These are phyloP conservation scores for Saturnispora sekii DNA, from an alignment of 805 yeast species.

Conservation along the genomic window DNA sequence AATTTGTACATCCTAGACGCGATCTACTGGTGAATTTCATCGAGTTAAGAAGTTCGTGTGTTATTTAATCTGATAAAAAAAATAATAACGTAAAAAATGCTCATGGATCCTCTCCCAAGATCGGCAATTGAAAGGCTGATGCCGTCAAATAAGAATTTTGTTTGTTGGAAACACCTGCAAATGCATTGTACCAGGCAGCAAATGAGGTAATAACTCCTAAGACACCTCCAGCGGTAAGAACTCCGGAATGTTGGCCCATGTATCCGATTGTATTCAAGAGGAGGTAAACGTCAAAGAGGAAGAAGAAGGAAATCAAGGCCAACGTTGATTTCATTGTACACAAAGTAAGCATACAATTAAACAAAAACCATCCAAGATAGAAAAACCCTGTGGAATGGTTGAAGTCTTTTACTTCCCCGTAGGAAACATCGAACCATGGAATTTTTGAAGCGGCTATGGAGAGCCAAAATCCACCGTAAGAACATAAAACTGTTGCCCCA, in stretches of 20 bases:
- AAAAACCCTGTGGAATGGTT: conserved; percentile 48
- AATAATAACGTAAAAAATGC: not conserved
- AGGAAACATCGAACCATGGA: conserved; percentile 48
- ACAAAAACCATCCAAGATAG: conserved; percentile 54
- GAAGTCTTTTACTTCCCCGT: conserved; percentile 35
- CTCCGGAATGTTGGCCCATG: conserved; percentile 33
- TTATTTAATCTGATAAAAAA: not conserved
- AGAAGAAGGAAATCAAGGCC: conserved; percentile 41
- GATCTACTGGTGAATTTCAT: conserved; percentile 22
- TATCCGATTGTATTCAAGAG: conserved; percentile 40
- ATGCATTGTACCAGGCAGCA: conserved; percentile 62
- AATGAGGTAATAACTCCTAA: conserved; percentile 51
- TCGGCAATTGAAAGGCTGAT: conserved; percentile 24
- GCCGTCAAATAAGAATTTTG: conserved; percentile 51
- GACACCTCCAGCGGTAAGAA: conserved; percentile 50
- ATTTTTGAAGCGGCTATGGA: conserved; percentile 54
- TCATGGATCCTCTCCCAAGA: conserved; percentile 12
- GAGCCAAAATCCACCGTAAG: conserved; percentile 72
- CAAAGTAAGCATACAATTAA: conserved; percentile 46
- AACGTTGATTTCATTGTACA: conserved; percentile 50
- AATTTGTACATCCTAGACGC: conserved; percentile 50
- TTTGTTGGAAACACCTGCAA: conserved; percentile 55
- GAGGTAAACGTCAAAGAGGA: conserved; percentile 46
- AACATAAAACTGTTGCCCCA: conserved; percentile 54
- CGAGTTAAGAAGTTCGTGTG: not conserved